A percentile compares a stretch with the other conserved stretches of the same genome.
Conservation (phyloP, 1,284 basidiomycete genomes). For the Sanguinoderma infundibulare region DNA sequence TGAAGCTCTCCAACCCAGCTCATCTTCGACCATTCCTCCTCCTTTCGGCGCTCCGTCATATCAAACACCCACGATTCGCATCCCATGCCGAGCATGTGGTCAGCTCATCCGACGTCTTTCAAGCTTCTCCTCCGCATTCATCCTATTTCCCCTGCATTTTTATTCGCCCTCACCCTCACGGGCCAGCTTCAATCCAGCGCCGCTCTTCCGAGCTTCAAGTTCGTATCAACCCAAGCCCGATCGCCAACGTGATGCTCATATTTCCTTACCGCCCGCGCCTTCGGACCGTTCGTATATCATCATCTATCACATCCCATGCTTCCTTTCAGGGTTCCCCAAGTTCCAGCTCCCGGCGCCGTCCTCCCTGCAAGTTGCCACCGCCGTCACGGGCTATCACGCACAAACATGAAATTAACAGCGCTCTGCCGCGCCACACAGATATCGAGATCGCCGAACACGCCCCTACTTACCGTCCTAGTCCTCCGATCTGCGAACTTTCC, state of each 20-base stretch:
- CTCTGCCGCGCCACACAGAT: not conserved
- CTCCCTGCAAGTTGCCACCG: too few relatives aligned
- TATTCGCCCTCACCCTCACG: too few relatives aligned
- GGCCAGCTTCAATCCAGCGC: too few relatives aligned
- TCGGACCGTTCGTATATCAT: not conserved
- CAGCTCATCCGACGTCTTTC: not conserved
- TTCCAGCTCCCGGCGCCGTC: too few relatives aligned
- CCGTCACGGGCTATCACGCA: not conserved
- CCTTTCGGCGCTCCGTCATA: not conserved
- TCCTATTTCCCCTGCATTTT: not conserved
- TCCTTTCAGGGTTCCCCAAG: not conserved
- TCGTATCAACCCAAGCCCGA: not conserved
- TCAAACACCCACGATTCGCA: not conserved
- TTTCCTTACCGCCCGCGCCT: not conserved
- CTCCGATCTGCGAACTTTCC: not conserved
- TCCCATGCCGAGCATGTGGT: not conserved
- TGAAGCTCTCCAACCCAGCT: not conserved
- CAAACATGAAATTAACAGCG: not conserved
- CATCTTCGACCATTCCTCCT: not conserved
- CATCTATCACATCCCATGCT: not conserved
- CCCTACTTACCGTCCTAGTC: not conserved
- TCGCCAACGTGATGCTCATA: not conserved
- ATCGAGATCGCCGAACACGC: not conserved
- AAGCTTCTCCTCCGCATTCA: not conserved
- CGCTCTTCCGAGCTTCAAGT: too few relatives aligned